Conservation (phyloP, 768 basidiomycete species). For the Russula vinacea region DNA sequence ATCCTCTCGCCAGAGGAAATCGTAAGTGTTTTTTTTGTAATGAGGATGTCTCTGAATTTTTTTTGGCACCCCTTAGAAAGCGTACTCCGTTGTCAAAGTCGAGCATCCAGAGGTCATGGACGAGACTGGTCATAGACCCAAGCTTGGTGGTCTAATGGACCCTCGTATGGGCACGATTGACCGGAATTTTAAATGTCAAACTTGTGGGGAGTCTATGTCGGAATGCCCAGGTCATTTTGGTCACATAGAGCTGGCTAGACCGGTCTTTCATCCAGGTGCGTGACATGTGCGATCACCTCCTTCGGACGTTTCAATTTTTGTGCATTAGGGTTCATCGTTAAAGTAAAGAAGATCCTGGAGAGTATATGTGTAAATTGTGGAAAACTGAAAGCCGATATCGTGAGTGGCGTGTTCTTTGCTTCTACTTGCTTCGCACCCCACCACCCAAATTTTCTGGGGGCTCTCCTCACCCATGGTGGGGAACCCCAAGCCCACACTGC, state of each 20-base stretch:
- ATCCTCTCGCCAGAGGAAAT: slow-evolving; percentile 99
- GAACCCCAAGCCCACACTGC: slow-evolving; percentile 93
- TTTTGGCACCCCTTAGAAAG: slow-evolving; percentile 71
- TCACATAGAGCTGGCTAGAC: slow-evolving; percentile 93
- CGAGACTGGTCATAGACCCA: slow-evolving; percentile 84
- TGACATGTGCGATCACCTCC: slow-evolving; percentile 23
- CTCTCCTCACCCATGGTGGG: slow-evolving; percentile 86
- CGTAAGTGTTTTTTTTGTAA: slow-evolving; percentile 49
- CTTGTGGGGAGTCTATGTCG: slow-evolving; percentile 99
- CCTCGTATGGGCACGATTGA: slow-evolving; percentile 97
- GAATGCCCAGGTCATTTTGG: slow-evolving; percentile 99
- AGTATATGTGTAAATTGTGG: slow-evolving; percentile 99
- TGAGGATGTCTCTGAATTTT: neutral
- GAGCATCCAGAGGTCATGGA: slow-evolving; percentile 99
- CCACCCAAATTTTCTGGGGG: slow-evolving; percentile 97
- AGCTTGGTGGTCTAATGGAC: slow-evolving; percentile 94
- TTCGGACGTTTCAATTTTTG: neutral
- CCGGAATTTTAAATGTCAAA: slow-evolving; percentile 98
- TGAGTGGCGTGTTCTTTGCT: slow-evolving; percentile 78
- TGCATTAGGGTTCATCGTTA: slow-evolving; percentile 81
- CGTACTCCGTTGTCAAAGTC: slow-evolving; percentile 96
- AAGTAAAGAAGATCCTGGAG: slow-evolving; percentile 99
- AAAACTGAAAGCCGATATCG: slow-evolving; percentile 94
- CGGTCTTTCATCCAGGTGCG: slow-evolving; percentile 95
- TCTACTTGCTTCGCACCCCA: slow-evolving; percentile 90